phyloP scores from a whole-genome alignment of 1,139 yeast species.

The Candida smagusa region DNA sequence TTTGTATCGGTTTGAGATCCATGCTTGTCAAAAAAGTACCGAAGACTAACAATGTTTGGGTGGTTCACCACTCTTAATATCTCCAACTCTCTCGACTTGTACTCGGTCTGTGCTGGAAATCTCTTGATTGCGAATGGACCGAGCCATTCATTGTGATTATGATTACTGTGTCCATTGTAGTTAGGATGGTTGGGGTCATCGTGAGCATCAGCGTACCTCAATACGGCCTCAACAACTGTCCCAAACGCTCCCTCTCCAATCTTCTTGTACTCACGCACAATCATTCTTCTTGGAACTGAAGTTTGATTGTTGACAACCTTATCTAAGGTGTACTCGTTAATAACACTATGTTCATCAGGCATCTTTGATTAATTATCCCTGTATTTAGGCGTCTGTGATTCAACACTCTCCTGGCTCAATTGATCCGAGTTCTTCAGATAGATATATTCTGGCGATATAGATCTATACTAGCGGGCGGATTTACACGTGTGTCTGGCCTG shows the following conservation, averaged over 20 bases:
- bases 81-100: conserved; percentile 75
- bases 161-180: neutral
- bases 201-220: conserved; percentile 26
- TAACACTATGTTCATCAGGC: conserved; percentile 8
- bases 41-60: conserved; percentile 70
- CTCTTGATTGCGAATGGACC: conserved; percentile 83
- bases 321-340: conserved; percentile 32
- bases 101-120: conserved; percentile 83
- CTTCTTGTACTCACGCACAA: conserved; percentile 64
- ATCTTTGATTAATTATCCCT: conserved; percentile 1
- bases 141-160: conserved; percentile 39
- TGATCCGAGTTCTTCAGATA: too few species aligned
- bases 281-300: conserved; percentile 55
- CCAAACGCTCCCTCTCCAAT: conserved; percentile 88
- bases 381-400: too few species aligned
- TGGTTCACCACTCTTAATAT: conserved; percentile 70
- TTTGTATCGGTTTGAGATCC: conserved; percentile 53
- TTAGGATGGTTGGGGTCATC: conserved; percentile 10
- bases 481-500: too few species aligned
- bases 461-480: too few species aligned
- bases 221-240: conserved; percentile 72
- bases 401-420: too few species aligned
- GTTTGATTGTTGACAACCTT: conserved; percentile 65
- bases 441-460: too few species aligned
- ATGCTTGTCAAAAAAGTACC: conserved; percentile 65